Conservation (phyloP, 2,329 filamentous ascomycete genomes). For the Xylaria sp. region DNA sequence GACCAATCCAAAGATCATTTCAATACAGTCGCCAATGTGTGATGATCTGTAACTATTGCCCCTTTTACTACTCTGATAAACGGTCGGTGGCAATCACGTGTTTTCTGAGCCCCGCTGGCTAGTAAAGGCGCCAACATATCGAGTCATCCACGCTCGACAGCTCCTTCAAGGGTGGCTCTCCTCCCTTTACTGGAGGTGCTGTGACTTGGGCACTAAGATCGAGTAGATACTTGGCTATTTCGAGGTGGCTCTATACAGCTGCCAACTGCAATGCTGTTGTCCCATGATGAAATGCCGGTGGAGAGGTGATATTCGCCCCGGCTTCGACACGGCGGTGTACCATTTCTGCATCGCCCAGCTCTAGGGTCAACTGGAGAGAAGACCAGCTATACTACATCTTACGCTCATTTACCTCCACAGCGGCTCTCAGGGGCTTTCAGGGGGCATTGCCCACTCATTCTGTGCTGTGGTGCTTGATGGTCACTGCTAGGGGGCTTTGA, state of each 20-base stretch:
- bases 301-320: slow-evolving; percentile 13
- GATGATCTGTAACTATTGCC: slow-evolving; percentile 11
- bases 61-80: slow-evolving; percentile 17
- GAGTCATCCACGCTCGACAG: slow-evolving; percentile 23
- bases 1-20: slow-evolving; percentile 18
- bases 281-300: not conserved
- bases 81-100: slow-evolving; percentile 1
- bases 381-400: not conserved
- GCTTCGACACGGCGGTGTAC: slow-evolving; percentile 8
- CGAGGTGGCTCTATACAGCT: slow-evolving; percentile 12
- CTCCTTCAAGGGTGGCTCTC: slow-evolving; percentile 20
- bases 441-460: too few relatives aligned
- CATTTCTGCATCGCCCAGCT: not conserved
- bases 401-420: too few relatives aligned
- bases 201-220: slow-evolving; percentile 9
- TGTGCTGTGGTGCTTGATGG: too few relatives aligned
- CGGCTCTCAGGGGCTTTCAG: too few relatives aligned
- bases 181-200: not conserved
- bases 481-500: too few relatives aligned
- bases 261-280: slow-evolving; percentile 25
- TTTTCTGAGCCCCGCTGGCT: not conserved
- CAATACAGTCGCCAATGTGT: slow-evolving; percentile 5
- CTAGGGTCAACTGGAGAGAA: not conserved
- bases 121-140: slow-evolving; percentile 21
- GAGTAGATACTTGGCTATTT: slow-evolving; percentile 19